Evolutionary conservation across 176 grass and related monocot genomes (phyloP), one percentile per base, ranked within the genome.

Genomic region (Musa acuminata): DNA sequence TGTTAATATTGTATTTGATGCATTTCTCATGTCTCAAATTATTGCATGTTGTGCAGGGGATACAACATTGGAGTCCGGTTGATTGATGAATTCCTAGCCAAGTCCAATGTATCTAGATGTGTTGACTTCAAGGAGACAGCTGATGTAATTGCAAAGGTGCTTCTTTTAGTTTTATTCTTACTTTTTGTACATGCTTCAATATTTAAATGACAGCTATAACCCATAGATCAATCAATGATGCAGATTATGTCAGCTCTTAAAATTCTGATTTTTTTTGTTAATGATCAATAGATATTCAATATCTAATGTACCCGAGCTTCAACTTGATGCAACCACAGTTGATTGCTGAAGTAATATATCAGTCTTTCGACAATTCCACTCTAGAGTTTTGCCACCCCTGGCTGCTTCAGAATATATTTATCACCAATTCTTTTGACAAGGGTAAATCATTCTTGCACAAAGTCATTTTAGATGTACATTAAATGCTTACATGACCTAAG

Each of bases 81-180:
- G 82, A 88, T 99, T 10, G 95, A 99, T 74, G 95, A 99, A 71
- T 99, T 99, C 82, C 77, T 99, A 71, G 84, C 95, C 50, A 99
- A 99, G 76, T 99, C 95, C 58, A 94, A 94, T 82, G 86, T 99
- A 29, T 99, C 90, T 55, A 89, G 74, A 64, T 99, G 95, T 82
- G 95, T 87, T 63, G 95, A 99, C 78, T 99, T 99, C 82, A 99
- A 88, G 81, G 95, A 99, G 76, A 99, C 95, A 73, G 88, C 91
- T 4, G 91, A 99, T 87, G 89, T 91, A 57, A 99, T 99, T 21
- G 95, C 95, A 11, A 99, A 94, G 95, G 95, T 99, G 16, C 20
- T 76, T 68, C 58, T 78, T 2, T 68, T 77, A 43, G 17, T 50
- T 20, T 19, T 50, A 11, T n/a, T n/a, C 21, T 50, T 50, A 27